Evolutionary conservation across 257 asterid species (phyloP), one percentile per base, ranked within the genome.

Genomic region (Jasminum sambac): DNA sequence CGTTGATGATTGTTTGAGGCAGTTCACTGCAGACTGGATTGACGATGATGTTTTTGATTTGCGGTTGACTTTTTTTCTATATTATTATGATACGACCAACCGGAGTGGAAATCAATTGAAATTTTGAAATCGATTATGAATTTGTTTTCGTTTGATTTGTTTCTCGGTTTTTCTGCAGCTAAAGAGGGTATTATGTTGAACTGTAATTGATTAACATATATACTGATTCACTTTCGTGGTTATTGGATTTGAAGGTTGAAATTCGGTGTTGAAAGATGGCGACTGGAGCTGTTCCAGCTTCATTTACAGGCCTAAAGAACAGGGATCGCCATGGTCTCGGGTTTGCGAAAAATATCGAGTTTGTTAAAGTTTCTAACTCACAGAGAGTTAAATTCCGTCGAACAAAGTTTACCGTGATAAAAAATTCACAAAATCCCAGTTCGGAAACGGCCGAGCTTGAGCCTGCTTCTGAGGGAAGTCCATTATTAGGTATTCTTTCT

Each of bases 391-490:
- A 84, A 74, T 89, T 83, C 74, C 82, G 88, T 38, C 82, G 90
- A 68, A 79, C 81, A 26, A 87, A 83, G 85, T 85, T 89, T 74
- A 81, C 84, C 43, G 87, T 82, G 77, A 83, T 95, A 72, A 85
- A 82, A 72, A 91, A 84, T 76, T 89, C 96, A 25, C 19, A 70
- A 19, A 89, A 77, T 67, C 88, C 91, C 38, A 90, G 89, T 63
- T 83, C 85, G n/a, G 96, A 93, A 44, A 93, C 96, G 67, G 96
- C 84, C 72, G 92, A 89, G 72, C 91, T 95, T 66, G 90, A 88
- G 85, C 92, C 94, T 74, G 99, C 97, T 36, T 91, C 98, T 37
- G 96, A 82, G 71, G 99, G 98, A 76, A 95, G 99, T 81, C 90
- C 78, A 17, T 84, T 95, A 26, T 81, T 95, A 85, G 99, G 99